phyloP scores from a whole-genome alignment of 805 yeast species.

The Grigorovia yakushimaensis region DNA sequence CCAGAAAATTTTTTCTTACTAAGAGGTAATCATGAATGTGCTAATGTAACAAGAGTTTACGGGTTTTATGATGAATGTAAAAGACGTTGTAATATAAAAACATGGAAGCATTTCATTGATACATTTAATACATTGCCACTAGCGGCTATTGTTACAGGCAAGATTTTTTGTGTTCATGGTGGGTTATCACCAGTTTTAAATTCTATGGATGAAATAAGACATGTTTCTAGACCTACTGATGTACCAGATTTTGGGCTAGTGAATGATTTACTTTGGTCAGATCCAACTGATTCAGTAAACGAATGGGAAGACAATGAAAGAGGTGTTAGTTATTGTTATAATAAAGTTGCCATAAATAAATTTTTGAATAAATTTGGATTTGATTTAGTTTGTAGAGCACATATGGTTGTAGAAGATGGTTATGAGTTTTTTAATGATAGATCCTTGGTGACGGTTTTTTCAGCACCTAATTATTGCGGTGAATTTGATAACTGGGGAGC shows the following conservation, averaged over 20 bases:
- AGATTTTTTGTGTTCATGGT: constrained; percentile 83
- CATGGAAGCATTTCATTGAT: constrained; percentile 89
- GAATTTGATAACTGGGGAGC: constrained; percentile 85
- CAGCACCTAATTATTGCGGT: constrained; percentile 61
- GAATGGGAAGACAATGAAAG: constrained; percentile 76
- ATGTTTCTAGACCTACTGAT: constrained; percentile 69
- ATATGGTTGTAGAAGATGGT: constrained; percentile 85
- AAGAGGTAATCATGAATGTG: constrained; percentile 97
- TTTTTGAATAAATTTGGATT: constrained; percentile 56
- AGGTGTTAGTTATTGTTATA: constrained; percentile 71
- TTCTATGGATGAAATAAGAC: constrained; percentile 54
- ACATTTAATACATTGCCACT: constrained; percentile 91
- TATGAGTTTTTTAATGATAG: constrained; percentile 70
- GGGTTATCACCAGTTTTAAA: constrained; percentile 66
- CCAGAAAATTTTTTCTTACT: constrained; percentile 90
- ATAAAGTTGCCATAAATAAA: constrained; percentile 55
- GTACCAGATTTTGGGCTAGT: constrained; percentile 69
- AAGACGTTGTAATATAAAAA: constrained; percentile 78
- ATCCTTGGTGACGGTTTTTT: constrained; percentile 64
- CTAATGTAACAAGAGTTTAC: constrained; percentile 89
- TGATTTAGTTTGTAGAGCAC: constrained; percentile 72
- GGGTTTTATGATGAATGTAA: constrained; percentile 98
- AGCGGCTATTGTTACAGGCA: constrained; percentile 89
- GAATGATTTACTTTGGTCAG: constrained; percentile 75
- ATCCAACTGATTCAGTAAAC: constrained; percentile 47